Percentiles rank a stretch among this genome's conserved stretches.
Conservation (phyloP, 2,329 filamentous ascomycete species). For the Aspergillus alliaceus region DNA sequence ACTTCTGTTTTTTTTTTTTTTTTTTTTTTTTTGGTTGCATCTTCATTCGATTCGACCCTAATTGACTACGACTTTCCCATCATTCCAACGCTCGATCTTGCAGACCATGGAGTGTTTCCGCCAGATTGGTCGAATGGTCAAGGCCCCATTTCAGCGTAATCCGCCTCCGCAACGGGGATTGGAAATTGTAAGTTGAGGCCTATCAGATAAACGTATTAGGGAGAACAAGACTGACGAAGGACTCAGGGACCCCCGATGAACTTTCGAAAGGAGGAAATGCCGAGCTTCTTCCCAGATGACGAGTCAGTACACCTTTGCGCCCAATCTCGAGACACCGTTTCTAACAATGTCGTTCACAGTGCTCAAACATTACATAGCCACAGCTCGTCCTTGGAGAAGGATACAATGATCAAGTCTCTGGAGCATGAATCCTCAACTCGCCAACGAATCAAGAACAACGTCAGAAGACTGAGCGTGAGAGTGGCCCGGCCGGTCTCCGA, state of each 20-base stretch:
- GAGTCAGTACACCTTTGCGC: slow-evolving; percentile 32
- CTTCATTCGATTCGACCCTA: background rate
- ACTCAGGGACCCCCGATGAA: slow-evolving; percentile 42
- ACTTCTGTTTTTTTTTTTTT: no score
- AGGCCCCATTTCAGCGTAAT: slow-evolving; percentile 31
- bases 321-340: slow-evolving; percentile 13
- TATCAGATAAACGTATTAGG: background rate
- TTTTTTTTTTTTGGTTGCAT: no score
- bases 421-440: slow-evolving; percentile 28
- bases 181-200: slow-evolving; percentile 33
- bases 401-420: slow-evolving; percentile 24
- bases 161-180: slow-evolving; percentile 29
- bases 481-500: slow-evolving; percentile 20
- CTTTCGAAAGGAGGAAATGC: slow-evolving; percentile 44
- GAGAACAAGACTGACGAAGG: slow-evolving; percentile 9
- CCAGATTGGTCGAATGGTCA: slow-evolving; percentile 35
- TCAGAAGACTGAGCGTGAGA: slow-evolving; percentile 31
- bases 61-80: background rate
- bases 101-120: slow-evolving; percentile 38
- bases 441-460: slow-evolving; percentile 29
- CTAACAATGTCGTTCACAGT: slow-evolving; percentile 31
- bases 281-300: slow-evolving; percentile 39
- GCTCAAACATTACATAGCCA: slow-evolving; percentile 36
- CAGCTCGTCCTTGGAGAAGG: slow-evolving; percentile 29
- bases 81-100: background rate